These are phyloP conservation scores for Stephanocyclus meneghinianus DNA, from an alignment of 352 stramenopile genomes.

Conservation along the genomic window DNA sequence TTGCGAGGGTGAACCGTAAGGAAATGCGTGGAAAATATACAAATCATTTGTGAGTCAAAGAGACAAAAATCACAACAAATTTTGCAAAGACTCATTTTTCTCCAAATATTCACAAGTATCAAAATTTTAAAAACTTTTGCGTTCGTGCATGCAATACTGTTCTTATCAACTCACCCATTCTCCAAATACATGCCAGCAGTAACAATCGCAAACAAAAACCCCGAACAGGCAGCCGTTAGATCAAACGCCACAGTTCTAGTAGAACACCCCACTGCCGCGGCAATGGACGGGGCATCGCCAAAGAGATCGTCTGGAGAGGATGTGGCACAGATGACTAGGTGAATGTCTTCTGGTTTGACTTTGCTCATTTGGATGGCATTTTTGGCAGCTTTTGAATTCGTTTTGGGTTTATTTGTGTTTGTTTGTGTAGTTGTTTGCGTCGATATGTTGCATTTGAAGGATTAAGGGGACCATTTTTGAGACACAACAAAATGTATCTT, in stretches of 20 bases:
- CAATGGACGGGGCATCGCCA: conserved; percentile 84
- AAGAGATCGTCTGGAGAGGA: conserved; percentile 87
- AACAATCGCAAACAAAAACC: conserved; percentile 86
- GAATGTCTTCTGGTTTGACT: conserved; percentile 66
- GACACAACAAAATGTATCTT: neutral
- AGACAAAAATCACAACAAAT: neutral
- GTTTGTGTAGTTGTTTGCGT: neutral
- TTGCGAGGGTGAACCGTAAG: neutral
- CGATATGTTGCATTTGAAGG: neutral
- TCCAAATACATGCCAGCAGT: conserved; percentile 84
- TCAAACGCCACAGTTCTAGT: conserved; percentile 84
- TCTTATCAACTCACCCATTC: conserved; percentile 7
- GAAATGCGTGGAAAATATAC: neutral
- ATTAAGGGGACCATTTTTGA: neutral
- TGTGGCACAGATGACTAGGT: conserved; percentile 85
- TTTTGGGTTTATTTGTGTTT: neutral
- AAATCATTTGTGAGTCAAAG: neutral
- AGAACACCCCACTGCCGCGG: conserved; percentile 72
- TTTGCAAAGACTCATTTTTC: neutral
- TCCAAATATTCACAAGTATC: neutral
- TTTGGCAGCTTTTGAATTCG: conserved; percentile 40
- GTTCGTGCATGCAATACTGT: too few species aligned
- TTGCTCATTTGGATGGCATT: conserved; percentile 72
- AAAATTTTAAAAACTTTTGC: too few species aligned
- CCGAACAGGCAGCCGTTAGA: conserved; percentile 85